Base-by-base conservation (phyloP, 2,329 filamentous ascomycete species). In the Scopulariopsis brevicaulis region DNA sequence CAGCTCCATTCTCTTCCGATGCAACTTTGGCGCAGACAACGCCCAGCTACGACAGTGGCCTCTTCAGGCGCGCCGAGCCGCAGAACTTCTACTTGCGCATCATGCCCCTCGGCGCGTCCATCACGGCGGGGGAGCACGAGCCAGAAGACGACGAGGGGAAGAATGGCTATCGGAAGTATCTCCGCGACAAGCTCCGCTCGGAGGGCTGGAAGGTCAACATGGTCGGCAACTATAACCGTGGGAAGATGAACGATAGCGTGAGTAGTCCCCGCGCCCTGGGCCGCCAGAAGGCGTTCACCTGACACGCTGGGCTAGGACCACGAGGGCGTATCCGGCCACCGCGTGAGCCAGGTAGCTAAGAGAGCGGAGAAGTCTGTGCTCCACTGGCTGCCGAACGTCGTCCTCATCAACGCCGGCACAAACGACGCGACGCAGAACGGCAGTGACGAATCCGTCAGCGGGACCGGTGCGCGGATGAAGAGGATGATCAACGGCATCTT, bases 161-260 rank as follows among this genome's bases (percentile, higher is more conserved):
- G 55, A 71, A 73, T 62, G 71, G 73, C 43, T 75, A 73, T 66
- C 70, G 73, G 35, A 61, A 63, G 43, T 59, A 60, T 37, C 65
- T 74, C 2, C 66, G 67, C 37, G 60, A 63, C n/a, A 60, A 65
- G 51, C 64, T 73, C 25, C 43, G 56, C 2, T 59, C 54, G 20
- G 62, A 63, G 11, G 69, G 69, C 28, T 68, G 60, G 64, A 63
- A 40, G 60, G 68, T 66, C 59, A 68, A 71, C 66, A 74, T 74
- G 68, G 73, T 76, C 18, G 74, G 75, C 25, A 71, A 67, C 20
- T 67, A 65, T 35, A 61, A 68, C 24, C 62, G 65, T 53, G 74
- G 74, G 46, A 65, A 61, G 58, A 76, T 77, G 73, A 40, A 22
- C 10, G 61, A 62, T n/a, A 50, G 43, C 3, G 60, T 60, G 37